Evolutionary conservation across 352 stramenopile species (phyloP), one percentile per base, ranked within the genome.

Genomic region (Pythium plurisporium): DNA sequence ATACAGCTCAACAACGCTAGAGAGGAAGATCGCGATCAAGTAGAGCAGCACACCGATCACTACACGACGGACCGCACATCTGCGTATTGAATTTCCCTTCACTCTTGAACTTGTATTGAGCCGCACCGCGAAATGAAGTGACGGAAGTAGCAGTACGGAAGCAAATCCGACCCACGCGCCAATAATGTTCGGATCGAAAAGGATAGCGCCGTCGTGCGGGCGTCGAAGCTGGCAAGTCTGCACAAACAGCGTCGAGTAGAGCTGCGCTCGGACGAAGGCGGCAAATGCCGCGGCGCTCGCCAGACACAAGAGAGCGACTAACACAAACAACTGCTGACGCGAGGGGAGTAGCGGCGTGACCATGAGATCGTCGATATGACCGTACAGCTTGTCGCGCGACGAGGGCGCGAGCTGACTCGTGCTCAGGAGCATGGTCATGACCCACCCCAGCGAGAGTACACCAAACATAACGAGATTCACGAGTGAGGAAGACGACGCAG

Each of bases 1-100:
- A 42, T 94, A 94, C 0, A 94, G 69, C 64, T 91, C 81, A 14
- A 89, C 70, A 34, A 94, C 69, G 49, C 83, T 87, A 10, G 79
- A 76, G 30, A 91, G 48, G 55, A 94, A 94, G 26, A 91, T 52
- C 8, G 73, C 67, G 19, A 83, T n/a, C 17, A 90, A 68, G 23
- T 79, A 86, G 15, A 87, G 56, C 27, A 82, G 64, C 45, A 80
- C 74, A 0, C 69, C 74, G 38, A 86, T 62, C 8, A 67, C 80
- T 49, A 87, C 80, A 10, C 80, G 68, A 0, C 62, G 57, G 10
- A 60, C 60, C 7, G 67, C 60, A 0, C 61, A 68, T 23, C 66
- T 23, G 1, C 60, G 58, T 4, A 25, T 14, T 49, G 42, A 23
- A 15, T 23, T 51, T 52, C 49, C n/a, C n/a, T n/a, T n/a, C n/a